These are phyloP conservation scores for Vitis rupestris DNA, from an alignment of 164 flowering plant genomes.

Conservation along the genomic window DNA sequence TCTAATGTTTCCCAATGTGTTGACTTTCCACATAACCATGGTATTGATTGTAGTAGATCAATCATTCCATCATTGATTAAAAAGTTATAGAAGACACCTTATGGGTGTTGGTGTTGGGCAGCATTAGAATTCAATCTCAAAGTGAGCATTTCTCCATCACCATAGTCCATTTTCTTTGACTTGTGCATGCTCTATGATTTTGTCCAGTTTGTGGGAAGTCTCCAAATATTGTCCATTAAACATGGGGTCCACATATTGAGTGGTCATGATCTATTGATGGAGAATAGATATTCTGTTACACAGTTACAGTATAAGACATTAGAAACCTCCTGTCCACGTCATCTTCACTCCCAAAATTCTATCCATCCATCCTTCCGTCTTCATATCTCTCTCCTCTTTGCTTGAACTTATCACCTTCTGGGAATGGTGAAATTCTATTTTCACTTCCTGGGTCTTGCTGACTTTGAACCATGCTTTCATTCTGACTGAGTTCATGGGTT, in stretches of 20 bases:
- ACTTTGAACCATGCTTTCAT: no score
- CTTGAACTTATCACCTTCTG: neutral
- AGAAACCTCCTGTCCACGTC: constrained; percentile 4
- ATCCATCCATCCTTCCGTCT: neutral
- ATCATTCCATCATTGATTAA: no score
- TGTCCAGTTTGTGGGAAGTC: neutral
- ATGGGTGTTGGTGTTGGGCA: neutral
- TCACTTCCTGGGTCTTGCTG: no score
- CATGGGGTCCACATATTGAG: constrained; percentile 14
- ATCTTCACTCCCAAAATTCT: neutral
- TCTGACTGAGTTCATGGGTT: no score
- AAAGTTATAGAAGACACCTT: no score
- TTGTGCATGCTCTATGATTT: neutral
- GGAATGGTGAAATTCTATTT: neutral
- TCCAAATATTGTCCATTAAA: constrained; percentile 1
- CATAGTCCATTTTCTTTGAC: neutral
- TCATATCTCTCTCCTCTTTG: neutral
- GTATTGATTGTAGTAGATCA: no score
- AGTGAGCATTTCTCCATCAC: no score
- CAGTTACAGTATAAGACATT: constrained; percentile 11
- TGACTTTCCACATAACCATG: no score
- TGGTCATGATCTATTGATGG: constrained; percentile 9
- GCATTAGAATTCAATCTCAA: no score
- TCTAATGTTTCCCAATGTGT: no score
- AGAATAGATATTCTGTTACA: constrained; percentile 6